Percentiles rank a stretch among this genome's conserved stretches.
Conservation (phyloP, 2,329 filamentous ascomycete species). For the Sporothrix inflata region DNA sequence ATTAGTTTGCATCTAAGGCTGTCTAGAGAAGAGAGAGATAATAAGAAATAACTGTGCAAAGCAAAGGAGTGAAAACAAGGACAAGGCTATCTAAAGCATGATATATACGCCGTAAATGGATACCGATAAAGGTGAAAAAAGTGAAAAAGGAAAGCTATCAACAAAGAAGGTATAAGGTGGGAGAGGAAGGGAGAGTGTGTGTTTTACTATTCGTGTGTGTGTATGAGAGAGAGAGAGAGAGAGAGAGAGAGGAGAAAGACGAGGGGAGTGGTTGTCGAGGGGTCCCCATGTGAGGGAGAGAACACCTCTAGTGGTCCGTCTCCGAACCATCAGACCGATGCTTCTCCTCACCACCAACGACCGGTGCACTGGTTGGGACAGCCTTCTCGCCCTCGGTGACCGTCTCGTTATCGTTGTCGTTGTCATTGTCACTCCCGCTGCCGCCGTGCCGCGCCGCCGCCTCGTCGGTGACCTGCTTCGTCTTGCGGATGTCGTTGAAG, state of each 20-base stretch:
- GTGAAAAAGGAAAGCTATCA: not conserved
- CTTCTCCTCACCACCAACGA: not conserved
- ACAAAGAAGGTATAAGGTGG: not conserved
- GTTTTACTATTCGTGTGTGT: not conserved
- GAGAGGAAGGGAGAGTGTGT: not conserved
- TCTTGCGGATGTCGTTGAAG: slow-evolving; percentile 48
- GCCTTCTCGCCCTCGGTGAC: not conserved
- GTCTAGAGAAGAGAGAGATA: not conserved
- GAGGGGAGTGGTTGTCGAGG: too few species aligned
- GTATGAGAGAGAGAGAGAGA: not conserved
- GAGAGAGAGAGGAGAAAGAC: too few species aligned
- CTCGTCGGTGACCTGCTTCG: slow-evolving; percentile 36
- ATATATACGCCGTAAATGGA: not conserved
- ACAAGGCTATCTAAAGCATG: slow-evolving; percentile 9
- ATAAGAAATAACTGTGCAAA: not conserved
- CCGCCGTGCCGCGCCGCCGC: not conserved
- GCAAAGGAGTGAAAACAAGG: not conserved
- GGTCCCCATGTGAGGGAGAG: too few species aligned
- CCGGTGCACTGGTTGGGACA: not conserved
- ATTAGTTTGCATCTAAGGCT: not conserved
- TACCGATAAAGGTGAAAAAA: not conserved
- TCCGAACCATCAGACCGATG: not conserved
- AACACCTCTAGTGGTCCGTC: not conserved
- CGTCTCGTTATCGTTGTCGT: not conserved
- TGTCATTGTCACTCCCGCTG: slow-evolving; percentile 7